Conservation (phyloP, 2,329 filamentous ascomycete species). For the Aspergillus sp. region DNA sequence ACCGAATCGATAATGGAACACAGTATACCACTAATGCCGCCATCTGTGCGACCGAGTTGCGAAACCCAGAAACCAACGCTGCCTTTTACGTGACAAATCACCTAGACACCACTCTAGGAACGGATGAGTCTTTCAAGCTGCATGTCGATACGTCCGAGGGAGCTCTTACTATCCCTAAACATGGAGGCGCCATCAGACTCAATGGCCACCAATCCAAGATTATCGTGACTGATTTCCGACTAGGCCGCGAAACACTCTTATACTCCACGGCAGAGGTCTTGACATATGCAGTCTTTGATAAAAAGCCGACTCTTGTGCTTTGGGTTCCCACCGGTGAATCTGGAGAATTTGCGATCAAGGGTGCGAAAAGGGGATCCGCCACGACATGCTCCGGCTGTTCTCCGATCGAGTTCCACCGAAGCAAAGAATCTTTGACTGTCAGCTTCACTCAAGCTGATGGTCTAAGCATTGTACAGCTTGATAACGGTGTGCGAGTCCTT, state of each 20-base stretch:
- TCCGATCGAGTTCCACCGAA: constrained; percentile 48
- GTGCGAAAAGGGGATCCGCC: constrained; percentile 41
- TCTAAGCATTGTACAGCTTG: constrained; percentile 52
- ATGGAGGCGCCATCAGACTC: constrained; percentile 54
- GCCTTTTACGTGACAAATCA: constrained; percentile 66
- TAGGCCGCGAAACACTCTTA: constrained; percentile 56
- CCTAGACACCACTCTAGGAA: constrained; percentile 55
- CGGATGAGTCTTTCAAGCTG: constrained; percentile 59
- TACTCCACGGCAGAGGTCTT: constrained; percentile 63
- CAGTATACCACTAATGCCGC: constrained; percentile 56
- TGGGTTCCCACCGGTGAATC: constrained; percentile 61
- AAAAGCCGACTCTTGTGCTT: constrained; percentile 53
- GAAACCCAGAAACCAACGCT: constrained; percentile 61
- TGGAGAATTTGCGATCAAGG: constrained; percentile 59
- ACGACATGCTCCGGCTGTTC: constrained; percentile 47
- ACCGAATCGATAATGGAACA: constrained; percentile 55
- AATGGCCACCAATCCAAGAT: constrained; percentile 68
- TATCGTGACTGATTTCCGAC: constrained; percentile 62
- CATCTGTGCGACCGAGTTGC: constrained; percentile 60
- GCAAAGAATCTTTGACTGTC: constrained; percentile 48
- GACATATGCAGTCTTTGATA: constrained; percentile 56
- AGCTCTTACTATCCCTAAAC: constrained; percentile 58
- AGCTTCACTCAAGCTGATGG: constrained; percentile 57
- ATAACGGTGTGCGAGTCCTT: constrained; percentile 55
- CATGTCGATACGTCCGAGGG: constrained; percentile 62